Evolutionary conservation across 306 rosid genomes (phyloP).

Genomic region (Castanea crenata): DNA sequence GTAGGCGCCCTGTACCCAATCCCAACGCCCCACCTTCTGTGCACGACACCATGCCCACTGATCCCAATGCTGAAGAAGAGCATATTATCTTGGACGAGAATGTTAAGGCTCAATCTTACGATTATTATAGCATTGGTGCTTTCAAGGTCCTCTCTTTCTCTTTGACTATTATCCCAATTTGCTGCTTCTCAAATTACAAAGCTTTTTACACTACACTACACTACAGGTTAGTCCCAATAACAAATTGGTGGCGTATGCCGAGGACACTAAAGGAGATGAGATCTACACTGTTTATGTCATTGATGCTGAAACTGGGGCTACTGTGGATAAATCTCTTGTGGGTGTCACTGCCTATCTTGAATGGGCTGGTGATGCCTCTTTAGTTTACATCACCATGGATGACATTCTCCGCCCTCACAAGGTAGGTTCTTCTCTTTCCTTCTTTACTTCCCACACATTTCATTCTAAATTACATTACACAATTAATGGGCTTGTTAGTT

Average conservation of each 20-base stretch:
- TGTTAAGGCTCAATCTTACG: conserved; percentile 57
- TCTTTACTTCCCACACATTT: no score
- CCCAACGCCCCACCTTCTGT: conserved; percentile 47
- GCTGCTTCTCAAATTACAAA: no score
- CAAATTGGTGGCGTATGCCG: conserved; percentile 83
- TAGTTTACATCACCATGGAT: conserved; percentile 86
- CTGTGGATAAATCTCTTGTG: conserved; percentile 57
- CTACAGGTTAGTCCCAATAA: conserved; percentile 62
- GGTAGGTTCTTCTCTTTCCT: conserved; percentile 41
- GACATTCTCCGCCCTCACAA: conserved; percentile 84
- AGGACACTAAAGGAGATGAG: conserved; percentile 93
- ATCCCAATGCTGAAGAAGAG: conserved; percentile 63
- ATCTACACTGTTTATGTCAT: conserved; percentile 74
- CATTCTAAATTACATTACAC: no score
- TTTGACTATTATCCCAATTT: no score
- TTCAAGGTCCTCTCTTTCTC: conserved; percentile 24
- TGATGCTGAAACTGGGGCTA: conserved; percentile 66
- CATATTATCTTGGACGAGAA: conserved; percentile 89
- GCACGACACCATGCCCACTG: conserved; percentile 63
- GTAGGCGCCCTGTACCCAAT: conserved; percentile 59
- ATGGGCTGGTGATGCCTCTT: conserved; percentile 74
- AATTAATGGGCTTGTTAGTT: background rate
- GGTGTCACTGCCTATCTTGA: conserved; percentile 53
- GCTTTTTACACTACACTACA: no score
- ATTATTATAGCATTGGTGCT: conserved; percentile 56